Conservation (phyloP, 164 flowering plant genomes). For the Dillenia turbinata region DNA sequence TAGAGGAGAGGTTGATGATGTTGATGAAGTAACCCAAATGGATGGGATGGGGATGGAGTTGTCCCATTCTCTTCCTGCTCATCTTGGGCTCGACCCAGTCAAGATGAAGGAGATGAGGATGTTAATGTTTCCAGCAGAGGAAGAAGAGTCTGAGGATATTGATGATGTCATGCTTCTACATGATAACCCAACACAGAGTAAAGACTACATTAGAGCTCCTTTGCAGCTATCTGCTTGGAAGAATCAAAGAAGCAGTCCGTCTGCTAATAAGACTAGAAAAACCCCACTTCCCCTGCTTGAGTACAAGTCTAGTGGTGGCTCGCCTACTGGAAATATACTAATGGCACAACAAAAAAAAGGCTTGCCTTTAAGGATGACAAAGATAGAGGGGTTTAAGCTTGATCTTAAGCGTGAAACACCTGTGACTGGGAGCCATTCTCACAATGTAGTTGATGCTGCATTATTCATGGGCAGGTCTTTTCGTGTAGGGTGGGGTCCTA, state of each 20-base stretch:
- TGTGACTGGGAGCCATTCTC: conserved; percentile 50
- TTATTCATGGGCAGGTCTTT: conserved; percentile 97
- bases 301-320: conserved; percentile 46
- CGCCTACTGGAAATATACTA: conserved; percentile 55
- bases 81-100: conserved; percentile 91
- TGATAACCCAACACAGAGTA: conserved; percentile 30
- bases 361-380: conserved; percentile 36
- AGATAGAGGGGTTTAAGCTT: conserved; percentile 68
- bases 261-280: conserved; percentile 32
- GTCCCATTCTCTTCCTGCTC: conserved; percentile 91
- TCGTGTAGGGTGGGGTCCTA: conserved; percentile 98
- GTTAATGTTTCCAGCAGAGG: conserved; percentile 74
- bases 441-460: conserved; percentile 84
- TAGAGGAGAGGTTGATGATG: conserved; percentile 36
- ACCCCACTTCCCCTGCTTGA: conserved; percentile 80
- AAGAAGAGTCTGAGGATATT: conserved; percentile 42
- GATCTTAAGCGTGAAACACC: conserved; percentile 69
- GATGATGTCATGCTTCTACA: conserved; percentile 20
- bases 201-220: conserved; percentile 38
- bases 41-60: conserved; percentile 35
- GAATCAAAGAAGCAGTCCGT: conserved; percentile 40
- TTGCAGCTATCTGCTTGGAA: conserved; percentile 33
- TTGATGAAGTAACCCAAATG: conserved; percentile 36
- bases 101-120: conserved; percentile 86
- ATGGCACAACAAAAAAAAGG: conserved; percentile 67